These are phyloP conservation scores for Tricholoma saponaceum DNA, from an alignment of 768 basidiomycete genomes.

Conservation along the genomic window DNA sequence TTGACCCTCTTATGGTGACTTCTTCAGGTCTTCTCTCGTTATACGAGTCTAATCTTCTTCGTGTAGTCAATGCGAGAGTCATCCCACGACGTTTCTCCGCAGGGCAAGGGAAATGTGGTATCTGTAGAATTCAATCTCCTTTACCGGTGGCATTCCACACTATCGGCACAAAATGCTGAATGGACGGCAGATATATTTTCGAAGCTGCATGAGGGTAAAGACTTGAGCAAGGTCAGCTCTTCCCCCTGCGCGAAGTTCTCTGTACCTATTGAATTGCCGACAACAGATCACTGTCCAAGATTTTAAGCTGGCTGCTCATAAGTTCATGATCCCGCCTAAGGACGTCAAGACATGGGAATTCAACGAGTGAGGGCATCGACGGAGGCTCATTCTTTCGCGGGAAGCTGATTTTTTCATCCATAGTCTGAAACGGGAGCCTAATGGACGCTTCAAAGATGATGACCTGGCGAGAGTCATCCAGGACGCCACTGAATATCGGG, in stretches of 20 bases:
- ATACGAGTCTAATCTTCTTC: not conserved
- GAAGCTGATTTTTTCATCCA: not conserved
- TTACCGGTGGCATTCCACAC: constrained; percentile 64
- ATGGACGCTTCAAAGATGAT: constrained; percentile 57
- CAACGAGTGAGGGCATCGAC: constrained; percentile 31
- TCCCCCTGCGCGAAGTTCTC: not conserved
- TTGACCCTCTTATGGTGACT: constrained; percentile 61
- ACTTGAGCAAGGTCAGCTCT: constrained; percentile 34
- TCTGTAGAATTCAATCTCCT: constrained; percentile 73
- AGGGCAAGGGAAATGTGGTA: constrained; percentile 72
- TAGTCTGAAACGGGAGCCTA: constrained; percentile 44
- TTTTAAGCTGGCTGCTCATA: constrained; percentile 32
- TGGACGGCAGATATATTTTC: constrained; percentile 53
- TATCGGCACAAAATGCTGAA: constrained; percentile 48
- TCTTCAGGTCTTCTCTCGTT: not conserved
- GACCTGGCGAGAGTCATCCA: constrained; percentile 63
- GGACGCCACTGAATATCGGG: constrained; percentile 52
- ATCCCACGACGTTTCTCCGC: constrained; percentile 49
- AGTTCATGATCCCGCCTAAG: constrained; percentile 22
- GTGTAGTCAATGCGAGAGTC: constrained; percentile 45
- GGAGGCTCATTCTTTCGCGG: not conserved
- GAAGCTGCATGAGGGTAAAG: constrained; percentile 34
- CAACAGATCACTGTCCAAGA: constrained; percentile 30
- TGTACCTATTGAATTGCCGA: not conserved
- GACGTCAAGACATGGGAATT: constrained; percentile 54